Evolutionary conservation across 768 basidiomycete genomes (phyloP), one percentile per base, ranked within the genome.

Genomic region (Hygrocybe coccinea): DNA sequence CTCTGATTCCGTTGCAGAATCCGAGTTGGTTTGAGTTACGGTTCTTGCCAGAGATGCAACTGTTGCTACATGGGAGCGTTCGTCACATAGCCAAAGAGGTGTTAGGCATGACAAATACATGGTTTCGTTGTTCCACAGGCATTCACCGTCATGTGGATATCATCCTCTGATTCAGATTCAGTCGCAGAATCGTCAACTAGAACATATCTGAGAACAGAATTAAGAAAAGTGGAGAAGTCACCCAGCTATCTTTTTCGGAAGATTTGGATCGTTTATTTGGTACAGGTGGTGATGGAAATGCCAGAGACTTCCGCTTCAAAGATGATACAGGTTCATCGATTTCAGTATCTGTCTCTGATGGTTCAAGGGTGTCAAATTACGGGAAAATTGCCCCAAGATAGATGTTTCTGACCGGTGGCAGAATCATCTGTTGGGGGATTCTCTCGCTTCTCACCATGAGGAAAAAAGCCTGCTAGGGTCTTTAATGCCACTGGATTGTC

Each of bases 81-180:
- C 29, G 11, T 47, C 14, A 47, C 3, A 29, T 19, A 3, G 39
- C 19, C 15, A 14, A 19, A 19, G 3, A 29, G 29, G 4, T n/a
- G 33, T n/a, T 19, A 33, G 15, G 11, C 17, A 19, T 25, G 12
- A 47, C n/a, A 19, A 14, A 33, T 29, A 50, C 25, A 19, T 36
- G 15, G 11, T 50, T 24, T 36, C n/a, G n/a, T n/a, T 15, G 15
- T 5, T 19, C 19, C 3, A 17, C 15, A 5, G 48, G 24, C 38
- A 7, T 17, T 15, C 4, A 5, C 25, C n/a, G 36, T 38, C 36
- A n/a, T n/a, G 19, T n/a, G 25, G 5, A 59, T 55, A 19, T 69
- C 65, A 2, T 17, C 46, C 14, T 60, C 61, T 24, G 62, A 61
- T 25, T 71, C 76, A 8, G 80, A 67, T 60, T 85, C 74, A 56